These are phyloP conservation scores for Lycium barbarum DNA, from an alignment of 257 asterid species.

Conservation along the genomic window DNA sequence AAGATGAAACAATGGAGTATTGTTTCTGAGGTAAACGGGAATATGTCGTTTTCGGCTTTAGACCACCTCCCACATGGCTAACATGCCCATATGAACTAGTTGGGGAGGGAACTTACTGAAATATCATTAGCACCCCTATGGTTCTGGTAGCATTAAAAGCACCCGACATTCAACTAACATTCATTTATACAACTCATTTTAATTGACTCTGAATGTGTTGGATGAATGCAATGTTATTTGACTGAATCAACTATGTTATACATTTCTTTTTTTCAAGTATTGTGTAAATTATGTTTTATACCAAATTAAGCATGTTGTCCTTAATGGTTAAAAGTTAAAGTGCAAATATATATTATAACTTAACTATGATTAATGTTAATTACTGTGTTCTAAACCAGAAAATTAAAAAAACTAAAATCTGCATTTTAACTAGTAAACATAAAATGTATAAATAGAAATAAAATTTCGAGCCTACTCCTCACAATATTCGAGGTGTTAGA, in stretches of 20 bases:
- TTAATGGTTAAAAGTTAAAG: too few relatives aligned
- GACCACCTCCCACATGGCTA: constrained; percentile 9
- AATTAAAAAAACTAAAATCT: too few relatives aligned
- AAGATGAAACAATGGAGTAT: background rate
- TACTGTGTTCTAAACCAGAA: too few relatives aligned
- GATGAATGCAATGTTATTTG: background rate
- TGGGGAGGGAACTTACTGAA: background rate
- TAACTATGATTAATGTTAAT: too few relatives aligned
- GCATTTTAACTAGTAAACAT: too few relatives aligned
- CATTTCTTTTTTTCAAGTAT: background rate
- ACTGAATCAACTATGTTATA: background rate
- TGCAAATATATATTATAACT: too few relatives aligned
- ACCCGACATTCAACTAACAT: background rate
- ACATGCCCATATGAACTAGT: background rate
- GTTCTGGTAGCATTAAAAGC: background rate
- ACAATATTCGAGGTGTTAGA: too few relatives aligned
- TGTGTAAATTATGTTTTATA: background rate
- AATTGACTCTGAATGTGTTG: background rate
- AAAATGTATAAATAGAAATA: too few relatives aligned
- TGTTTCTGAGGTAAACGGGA: background rate
- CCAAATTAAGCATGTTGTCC: too few relatives aligned
- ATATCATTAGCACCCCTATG: background rate
- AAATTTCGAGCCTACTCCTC: too few relatives aligned
- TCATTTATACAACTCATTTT: background rate
- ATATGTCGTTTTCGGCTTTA: background rate